phyloP scores from a whole-genome alignment of 2,329 filamentous ascomycete genomes.

The Monosporascus sp. region DNA sequence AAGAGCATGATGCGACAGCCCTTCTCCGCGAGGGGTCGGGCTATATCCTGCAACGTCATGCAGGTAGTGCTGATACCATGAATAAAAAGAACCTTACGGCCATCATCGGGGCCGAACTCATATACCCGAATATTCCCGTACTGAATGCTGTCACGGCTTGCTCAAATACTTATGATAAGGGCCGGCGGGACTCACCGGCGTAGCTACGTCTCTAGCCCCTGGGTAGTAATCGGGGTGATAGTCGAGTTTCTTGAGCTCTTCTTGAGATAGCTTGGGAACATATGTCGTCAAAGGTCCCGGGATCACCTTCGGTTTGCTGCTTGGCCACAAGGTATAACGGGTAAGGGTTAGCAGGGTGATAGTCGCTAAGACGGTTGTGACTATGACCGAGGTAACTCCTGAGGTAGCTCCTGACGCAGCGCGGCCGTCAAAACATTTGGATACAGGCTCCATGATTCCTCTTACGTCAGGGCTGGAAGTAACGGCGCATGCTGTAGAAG shows the following conservation, averaged over 20 bases:
- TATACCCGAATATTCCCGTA: conserved; percentile 76
- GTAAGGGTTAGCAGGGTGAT: conserved; percentile 32
- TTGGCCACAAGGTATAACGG: conserved; percentile 35
- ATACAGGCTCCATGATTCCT: conserved; percentile 24
- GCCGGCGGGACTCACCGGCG: conserved; percentile 44
- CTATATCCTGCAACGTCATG: conserved; percentile 64
- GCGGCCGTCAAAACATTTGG: conserved; percentile 18
- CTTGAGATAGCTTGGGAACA: conserved; percentile 29
- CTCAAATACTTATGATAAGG: not conserved
- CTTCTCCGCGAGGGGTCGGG: conserved; percentile 59
- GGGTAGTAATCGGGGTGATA: conserved; percentile 68
- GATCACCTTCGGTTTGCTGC: conserved; percentile 32
- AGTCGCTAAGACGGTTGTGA: conserved; percentile 38
- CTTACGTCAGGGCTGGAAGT: not conserved
- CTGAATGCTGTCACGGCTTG: conserved; percentile 18
- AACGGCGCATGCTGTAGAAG: too few species aligned
- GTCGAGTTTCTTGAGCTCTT: conserved; percentile 33
- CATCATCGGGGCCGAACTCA: conserved; percentile 73
- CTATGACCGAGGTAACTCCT: conserved; percentile 28
- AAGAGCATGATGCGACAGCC: conserved; percentile 81
- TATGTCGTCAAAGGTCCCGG: conserved; percentile 40
- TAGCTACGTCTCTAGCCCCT: conserved; percentile 67
- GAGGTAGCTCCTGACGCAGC: conserved; percentile 22
- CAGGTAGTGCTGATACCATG: conserved; percentile 84
- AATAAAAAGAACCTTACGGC: conserved; percentile 70